phyloP scores from a whole-genome alignment of 352 stramenopile genomes.

The Pythium oligandrum region DNA sequence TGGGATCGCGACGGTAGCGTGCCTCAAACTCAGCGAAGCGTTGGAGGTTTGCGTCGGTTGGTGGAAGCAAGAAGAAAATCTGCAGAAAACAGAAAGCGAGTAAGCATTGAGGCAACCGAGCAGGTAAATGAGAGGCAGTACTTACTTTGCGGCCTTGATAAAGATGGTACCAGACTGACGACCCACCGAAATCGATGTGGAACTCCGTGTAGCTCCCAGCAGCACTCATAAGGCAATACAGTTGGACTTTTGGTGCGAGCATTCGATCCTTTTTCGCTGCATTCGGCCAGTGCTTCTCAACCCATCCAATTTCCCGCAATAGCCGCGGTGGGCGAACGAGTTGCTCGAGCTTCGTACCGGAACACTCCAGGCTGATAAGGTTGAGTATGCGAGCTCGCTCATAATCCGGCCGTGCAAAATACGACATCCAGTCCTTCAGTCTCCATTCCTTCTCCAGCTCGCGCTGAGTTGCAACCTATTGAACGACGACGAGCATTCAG shows the following conservation, averaged over 20 bases:
- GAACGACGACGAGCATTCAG: too few species aligned
- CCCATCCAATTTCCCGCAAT: slow-evolving; percentile 36
- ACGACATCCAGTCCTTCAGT: slow-evolving; percentile 29
- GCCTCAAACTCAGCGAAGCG: slow-evolving; percentile 25
- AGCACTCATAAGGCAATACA: slow-evolving; percentile 41
- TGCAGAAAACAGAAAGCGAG: slow-evolving; percentile 5
- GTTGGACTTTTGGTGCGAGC: slow-evolving; percentile 19
- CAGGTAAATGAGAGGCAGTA: not conserved
- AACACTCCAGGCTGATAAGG: slow-evolving; percentile 35
- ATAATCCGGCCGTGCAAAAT: slow-evolving; percentile 17
- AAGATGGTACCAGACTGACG: slow-evolving; percentile 44
- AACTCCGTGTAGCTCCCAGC: slow-evolving; percentile 39
- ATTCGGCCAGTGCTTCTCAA: slow-evolving; percentile 30
- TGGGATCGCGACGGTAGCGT: slow-evolving; percentile 17
- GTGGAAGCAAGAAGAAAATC: slow-evolving; percentile 37
- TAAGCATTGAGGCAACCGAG: too few species aligned
- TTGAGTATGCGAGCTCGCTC: slow-evolving; percentile 25
- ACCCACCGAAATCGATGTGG: slow-evolving; percentile 40
- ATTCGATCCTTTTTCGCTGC: slow-evolving; percentile 11
- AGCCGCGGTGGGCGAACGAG: slow-evolving; percentile 25
- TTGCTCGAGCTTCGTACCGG: slow-evolving; percentile 23
- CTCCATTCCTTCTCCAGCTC: slow-evolving; percentile 30
- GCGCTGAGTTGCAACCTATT: slow-evolving; percentile 24
- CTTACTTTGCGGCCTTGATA: slow-evolving; percentile 31
- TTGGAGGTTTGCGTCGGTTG: slow-evolving; percentile 27